Percentiles rank a stretch among this genome's conserved stretches.
These are phyloP conservation scores for Ganoderma sinense DNA, from an alignment of 1,284 basidiomycete genomes.

Conservation along the genomic window DNA sequence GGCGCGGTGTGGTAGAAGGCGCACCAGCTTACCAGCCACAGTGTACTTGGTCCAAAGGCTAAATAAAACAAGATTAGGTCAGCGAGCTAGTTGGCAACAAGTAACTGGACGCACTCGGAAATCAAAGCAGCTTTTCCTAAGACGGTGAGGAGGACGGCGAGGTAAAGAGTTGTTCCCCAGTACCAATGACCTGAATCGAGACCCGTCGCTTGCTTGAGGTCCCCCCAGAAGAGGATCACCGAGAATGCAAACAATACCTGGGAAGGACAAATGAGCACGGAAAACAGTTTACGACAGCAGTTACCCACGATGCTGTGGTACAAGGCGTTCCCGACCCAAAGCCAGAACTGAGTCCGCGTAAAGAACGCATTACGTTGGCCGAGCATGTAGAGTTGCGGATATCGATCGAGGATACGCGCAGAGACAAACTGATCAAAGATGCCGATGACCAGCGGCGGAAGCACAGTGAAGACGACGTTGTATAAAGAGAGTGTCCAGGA, in stretches of 20 bases:
- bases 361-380: constrained; percentile 95
- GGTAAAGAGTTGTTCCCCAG: constrained; percentile 96
- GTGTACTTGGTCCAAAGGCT: constrained; percentile 99
- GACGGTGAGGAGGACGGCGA: constrained; percentile 93
- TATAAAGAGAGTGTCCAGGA: constrained; percentile 97
- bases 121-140: constrained; percentile 97
- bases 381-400: constrained; percentile 95
- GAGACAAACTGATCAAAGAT: constrained; percentile 98
- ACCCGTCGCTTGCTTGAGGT: constrained; percentile 83
- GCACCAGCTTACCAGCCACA: constrained; percentile 69
- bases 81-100: constrained; percentile 3
- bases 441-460: constrained; percentile 97
- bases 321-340: constrained; percentile 94
- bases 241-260: constrained; percentile 91
- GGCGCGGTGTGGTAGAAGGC: background rate
- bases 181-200: constrained; percentile 95
- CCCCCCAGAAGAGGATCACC: constrained; percentile 91
- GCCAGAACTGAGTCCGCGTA: constrained; percentile 91
- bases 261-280: constrained; percentile 1
- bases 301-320: constrained; percentile 89
- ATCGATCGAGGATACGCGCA: constrained; percentile 95
- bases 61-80: constrained; percentile 21
- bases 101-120: constrained; percentile 80
- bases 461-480: constrained; percentile 93
- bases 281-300: too few species aligned